phyloP scores from a whole-genome alignment of 208 protist species.

The Trypanosoma avium region DNA sequence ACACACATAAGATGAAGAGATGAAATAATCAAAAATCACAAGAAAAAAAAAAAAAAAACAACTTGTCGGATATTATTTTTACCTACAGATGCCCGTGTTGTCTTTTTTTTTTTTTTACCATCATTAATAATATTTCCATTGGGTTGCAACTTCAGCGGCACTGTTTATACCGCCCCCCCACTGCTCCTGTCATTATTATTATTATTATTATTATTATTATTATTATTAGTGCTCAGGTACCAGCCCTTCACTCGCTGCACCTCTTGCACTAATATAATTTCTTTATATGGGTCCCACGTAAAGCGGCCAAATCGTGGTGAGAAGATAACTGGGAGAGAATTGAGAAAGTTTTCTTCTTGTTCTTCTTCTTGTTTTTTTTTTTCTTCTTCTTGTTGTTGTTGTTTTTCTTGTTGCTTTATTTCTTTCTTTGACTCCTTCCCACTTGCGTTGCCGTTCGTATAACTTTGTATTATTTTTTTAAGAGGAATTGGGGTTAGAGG shows the following conservation, averaged over 20 bases:
- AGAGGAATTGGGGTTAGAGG: too few relatives aligned
- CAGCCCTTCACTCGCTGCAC: neutral
- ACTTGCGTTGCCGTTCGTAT: too few relatives aligned
- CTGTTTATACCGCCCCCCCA: too few relatives aligned
- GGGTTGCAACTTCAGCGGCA: too few relatives aligned
- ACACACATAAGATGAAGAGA: too few relatives aligned
- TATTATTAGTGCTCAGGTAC: neutral
- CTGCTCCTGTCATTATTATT: neutral
- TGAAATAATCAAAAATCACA: too few relatives aligned
- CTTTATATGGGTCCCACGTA: slow-evolving; percentile 7
- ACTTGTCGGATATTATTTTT: too few relatives aligned
- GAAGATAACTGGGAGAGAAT: slow-evolving; percentile 3
- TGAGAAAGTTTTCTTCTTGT: neutral
- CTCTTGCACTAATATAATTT: neutral
- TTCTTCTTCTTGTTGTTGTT: neutral
- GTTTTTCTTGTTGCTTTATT: neutral
- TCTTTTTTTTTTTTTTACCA: too few relatives aligned
- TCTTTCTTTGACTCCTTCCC: neutral
- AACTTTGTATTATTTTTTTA: too few relatives aligned
- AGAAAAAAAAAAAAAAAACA: too few relatives aligned
- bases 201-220: neutral
- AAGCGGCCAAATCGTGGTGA: slow-evolving; percentile 3
- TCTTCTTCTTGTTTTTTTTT: neutral
- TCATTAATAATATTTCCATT: too few relatives aligned
- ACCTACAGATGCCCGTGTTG: too few relatives aligned